Evolutionary conservation across 1,284 basidiomycete genomes (phyloP).

Genomic region (Phylloporus sp.): DNA sequence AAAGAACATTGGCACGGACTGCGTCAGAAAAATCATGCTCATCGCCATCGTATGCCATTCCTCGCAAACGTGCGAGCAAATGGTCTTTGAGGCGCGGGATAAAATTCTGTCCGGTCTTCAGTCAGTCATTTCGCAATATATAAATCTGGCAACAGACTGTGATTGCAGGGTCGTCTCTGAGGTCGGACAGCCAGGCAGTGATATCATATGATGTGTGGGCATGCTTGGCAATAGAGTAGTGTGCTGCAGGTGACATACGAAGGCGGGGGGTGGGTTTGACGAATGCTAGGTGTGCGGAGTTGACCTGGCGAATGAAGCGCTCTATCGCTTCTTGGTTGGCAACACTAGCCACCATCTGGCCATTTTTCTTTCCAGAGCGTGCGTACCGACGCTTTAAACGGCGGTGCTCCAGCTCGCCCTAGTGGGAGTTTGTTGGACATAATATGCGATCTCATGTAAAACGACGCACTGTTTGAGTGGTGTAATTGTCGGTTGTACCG

Average conservation of each 20-base stretch:
- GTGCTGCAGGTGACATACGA: too few species aligned
- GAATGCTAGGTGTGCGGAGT: background rate
- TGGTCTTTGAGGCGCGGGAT: conserved; percentile 40
- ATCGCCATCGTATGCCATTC: conserved; percentile 37
- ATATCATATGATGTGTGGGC: background rate
- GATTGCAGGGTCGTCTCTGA: background rate
- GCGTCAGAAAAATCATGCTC: conserved; percentile 36
- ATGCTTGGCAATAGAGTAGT: too few species aligned
- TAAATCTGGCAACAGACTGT: too few species aligned
- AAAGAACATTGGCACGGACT: conserved; percentile 32
- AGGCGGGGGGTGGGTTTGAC: background rate
- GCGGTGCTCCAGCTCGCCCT: conserved; percentile 28
- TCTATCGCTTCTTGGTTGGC: conserved; percentile 14
- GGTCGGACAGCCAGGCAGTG: background rate
- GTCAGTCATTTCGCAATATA: too few species aligned
- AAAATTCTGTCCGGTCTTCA: conserved; percentile 20
- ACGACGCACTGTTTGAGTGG: background rate
- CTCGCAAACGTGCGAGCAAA: conserved; percentile 33
- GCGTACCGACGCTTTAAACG: background rate
- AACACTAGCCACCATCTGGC: background rate
- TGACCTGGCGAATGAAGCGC: background rate
- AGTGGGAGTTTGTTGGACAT: too few species aligned
- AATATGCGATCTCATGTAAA: too few species aligned
- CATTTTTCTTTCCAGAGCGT: conserved; percentile 19
- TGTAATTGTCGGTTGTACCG: background rate